Evolutionary conservation across 179 eudicot species (phyloP).

Genomic region (Pouteria campechiana): DNA sequence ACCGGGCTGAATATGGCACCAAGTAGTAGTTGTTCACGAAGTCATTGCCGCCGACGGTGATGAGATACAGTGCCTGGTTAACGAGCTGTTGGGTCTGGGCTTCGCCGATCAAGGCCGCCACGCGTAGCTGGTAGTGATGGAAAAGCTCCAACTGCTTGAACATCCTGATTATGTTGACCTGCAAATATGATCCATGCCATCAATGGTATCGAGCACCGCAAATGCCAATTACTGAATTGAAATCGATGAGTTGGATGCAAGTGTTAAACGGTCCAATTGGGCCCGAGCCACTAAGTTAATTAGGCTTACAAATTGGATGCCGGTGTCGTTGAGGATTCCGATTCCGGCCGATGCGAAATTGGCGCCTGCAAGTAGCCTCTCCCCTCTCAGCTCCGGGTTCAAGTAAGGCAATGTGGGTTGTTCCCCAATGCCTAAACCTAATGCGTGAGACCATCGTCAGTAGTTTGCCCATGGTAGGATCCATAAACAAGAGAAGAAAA

Average conservation of each 20-base stretch:
- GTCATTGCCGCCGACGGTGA: too few species aligned
- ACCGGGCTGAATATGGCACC: conserved; percentile 11
- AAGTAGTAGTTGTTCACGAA: conserved; percentile 42
- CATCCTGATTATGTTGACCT: conserved; percentile 29
- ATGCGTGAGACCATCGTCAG: too few species aligned
- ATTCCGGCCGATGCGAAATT: conserved; percentile 93
- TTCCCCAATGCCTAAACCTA: conserved; percentile 53
- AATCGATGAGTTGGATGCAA: too few species aligned
- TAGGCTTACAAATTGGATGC: conserved; percentile 66
- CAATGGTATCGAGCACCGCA: too few species aligned
- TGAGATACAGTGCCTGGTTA: conserved; percentile 18
- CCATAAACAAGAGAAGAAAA: too few species aligned
- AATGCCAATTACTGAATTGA: too few species aligned
- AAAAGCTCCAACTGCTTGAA: conserved; percentile 15
- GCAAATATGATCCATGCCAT: background rate
- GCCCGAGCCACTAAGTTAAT: too few species aligned
- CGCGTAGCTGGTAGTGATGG: conserved; percentile 18
- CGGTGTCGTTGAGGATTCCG: conserved; percentile 86
- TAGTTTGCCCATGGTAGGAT: too few species aligned
- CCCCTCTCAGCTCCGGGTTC: conserved; percentile 43
- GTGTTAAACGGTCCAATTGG: too few species aligned
- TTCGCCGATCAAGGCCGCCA: conserved; percentile 16
- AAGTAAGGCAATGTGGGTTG: conserved; percentile 70
- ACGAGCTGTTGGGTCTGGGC: conserved; percentile 10
- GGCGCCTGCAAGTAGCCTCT: conserved; percentile 54